Evolutionary conservation across 805 yeast genomes (phyloP).

Genomic region (Yamadazyma sp.): DNA sequence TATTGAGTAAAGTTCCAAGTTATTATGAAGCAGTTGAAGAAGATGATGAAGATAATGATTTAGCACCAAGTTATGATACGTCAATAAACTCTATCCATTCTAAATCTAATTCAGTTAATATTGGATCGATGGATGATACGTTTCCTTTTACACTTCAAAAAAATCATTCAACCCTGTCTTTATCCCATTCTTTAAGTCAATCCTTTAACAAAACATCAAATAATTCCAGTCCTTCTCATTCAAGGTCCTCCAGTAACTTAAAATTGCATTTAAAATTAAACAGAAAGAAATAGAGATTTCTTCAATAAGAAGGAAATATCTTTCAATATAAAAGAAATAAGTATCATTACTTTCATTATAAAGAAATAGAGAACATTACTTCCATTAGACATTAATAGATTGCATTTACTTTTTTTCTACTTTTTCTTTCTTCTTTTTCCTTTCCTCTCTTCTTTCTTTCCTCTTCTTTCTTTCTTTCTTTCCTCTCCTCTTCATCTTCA

Average conservation of each 20-base stretch:
- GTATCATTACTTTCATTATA: too few species aligned
- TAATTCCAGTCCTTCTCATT: conserved; percentile 3
- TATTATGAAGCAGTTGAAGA: conserved; percentile 40
- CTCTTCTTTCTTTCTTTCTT: background rate
- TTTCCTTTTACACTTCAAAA: conserved; percentile 4
- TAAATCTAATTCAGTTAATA: too few species aligned
- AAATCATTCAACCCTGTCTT: conserved; percentile 1
- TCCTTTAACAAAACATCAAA: conserved; percentile 1
- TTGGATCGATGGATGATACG: background rate
- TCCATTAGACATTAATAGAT: background rate
- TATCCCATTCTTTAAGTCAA: conserved; percentile 2
- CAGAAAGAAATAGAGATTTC: conserved; percentile 3
- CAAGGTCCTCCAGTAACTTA: conserved; percentile 5
- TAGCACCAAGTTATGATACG: conserved; percentile 20
- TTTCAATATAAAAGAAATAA: too few species aligned
- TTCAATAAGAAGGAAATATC: too few species aligned
- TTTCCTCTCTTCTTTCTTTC: background rate
- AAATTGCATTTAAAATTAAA: conserved; percentile 2
- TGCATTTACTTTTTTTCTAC: background rate
- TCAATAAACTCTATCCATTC: too few species aligned
- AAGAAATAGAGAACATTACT: too few species aligned
- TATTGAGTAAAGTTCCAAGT: conserved; percentile 34
- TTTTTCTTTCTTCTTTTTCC: too few species aligned
- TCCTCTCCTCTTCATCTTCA: background rate
- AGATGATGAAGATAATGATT: conserved; percentile 25